A percentile compares a stretch with the other conserved stretches of the same genome.
phyloP scores from a whole-genome alignment of 1,284 basidiomycete genomes.

The Fomitiporia mediterranea region DNA sequence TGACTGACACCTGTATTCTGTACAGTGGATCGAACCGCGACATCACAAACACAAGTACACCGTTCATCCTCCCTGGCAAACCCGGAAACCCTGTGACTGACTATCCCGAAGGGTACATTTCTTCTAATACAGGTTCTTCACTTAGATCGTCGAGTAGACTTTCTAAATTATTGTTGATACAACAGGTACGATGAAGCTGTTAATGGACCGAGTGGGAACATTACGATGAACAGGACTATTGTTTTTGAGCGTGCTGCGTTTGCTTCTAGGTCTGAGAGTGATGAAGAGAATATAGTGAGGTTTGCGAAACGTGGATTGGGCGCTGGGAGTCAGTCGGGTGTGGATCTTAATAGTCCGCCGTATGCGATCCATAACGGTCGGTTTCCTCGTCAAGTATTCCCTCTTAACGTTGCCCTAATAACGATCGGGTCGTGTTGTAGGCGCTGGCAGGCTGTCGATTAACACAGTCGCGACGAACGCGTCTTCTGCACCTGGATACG shows the following conservation, averaged over 20 bases:
- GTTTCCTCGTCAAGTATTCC: too few species aligned
- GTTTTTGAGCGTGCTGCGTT: conserved; percentile 39
- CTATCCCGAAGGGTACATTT: conserved; percentile 58
- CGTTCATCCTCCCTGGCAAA: conserved; percentile 23
- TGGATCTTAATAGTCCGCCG: conserved; percentile 53
- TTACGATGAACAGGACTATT: conserved; percentile 61
- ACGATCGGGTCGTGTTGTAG: conserved; percentile 26
- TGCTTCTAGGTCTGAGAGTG: too few species aligned
- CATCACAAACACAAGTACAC: conserved; percentile 22
- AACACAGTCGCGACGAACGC: conserved; percentile 59
- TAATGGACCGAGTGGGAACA: conserved; percentile 68
- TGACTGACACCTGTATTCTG: neutral
- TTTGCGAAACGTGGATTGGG: conserved; percentile 38
- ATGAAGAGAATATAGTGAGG: conserved; percentile 4
- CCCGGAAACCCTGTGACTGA: conserved; percentile 33
- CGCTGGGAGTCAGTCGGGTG: conserved; percentile 39
- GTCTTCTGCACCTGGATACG: conserved; percentile 46
- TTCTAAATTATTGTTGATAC: conserved; percentile 6
- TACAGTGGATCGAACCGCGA: conserved; percentile 21
- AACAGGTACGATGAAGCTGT: conserved; percentile 56
- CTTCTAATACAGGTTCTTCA: neutral
- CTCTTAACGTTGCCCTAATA: neutral
- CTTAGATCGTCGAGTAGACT: neutral
- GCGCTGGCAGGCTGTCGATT: conserved; percentile 42
- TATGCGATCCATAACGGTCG: conserved; percentile 71